Evolutionary conservation across 2,329 filamentous ascomycete genomes (phyloP), one percentile per base, ranked within the genome.

Genomic region (Neurospora sp.): DNA sequence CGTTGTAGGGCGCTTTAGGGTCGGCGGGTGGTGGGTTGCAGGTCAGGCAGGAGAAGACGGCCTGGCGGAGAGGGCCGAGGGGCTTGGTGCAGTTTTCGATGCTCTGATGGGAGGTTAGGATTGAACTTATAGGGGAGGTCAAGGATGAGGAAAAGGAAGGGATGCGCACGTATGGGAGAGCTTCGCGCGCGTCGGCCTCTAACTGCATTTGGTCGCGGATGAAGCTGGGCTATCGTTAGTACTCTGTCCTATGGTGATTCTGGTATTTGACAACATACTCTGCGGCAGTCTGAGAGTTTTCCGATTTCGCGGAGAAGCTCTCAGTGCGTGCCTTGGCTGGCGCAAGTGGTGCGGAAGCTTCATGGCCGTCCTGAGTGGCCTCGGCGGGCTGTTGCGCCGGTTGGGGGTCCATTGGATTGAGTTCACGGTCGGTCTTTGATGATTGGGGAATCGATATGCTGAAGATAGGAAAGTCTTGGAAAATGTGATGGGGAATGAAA

Each of bases 171-270:
- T 97, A 99, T 74, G 96, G 96, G 6, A 99, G 86, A 72, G 92
- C 92, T 84, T 99, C 95, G 75, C 94, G 93, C 66, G 96, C 96
- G 82, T 99, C 96, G 23, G 92, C 92, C 81, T 99, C 96, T 68
- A 99, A 89, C 74, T 91, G 89, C 77, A 97, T 89, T 79, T 99
- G 96, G 69, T 89, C 89, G 75, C 92, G 89, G 74, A 99, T 93
- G 78, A 96, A 98, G 37, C 92, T 95, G 69, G 5, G 11, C 4
- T 15, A 23, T 6, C 39, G 37, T 69, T 19, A 69, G 37, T 23
- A 10, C 68, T 6, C 68, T 62, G n/a, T 8, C 33, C 8, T 15
- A 2, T 28, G 23, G 38, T 73, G 19, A 74, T 66, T 6, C 40
- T 1, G 66, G 15, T 65, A 28, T 15, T 3, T 11, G 33, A 23